Conservation (phyloP, 2,329 filamentous ascomycete species). For the Mycocentrospora acerina region DNA sequence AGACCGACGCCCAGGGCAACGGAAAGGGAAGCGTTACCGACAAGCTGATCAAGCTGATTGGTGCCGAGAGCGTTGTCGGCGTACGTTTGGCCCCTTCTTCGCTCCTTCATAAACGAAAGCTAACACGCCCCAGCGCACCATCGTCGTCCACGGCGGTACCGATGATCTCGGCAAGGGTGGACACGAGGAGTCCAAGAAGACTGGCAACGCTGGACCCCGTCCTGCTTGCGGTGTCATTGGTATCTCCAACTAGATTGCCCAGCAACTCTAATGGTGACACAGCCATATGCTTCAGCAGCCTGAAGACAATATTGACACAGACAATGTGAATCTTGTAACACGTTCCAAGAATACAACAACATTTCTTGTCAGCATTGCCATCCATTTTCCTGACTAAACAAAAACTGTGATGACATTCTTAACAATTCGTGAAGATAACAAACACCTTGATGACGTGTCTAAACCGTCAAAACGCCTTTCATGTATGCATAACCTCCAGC, state of each 20-base stretch:
- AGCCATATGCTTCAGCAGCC: slow-evolving; percentile 7
- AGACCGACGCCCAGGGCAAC: slow-evolving; percentile 91
- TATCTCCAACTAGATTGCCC: slow-evolving; percentile 67
- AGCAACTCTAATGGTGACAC: not conserved
- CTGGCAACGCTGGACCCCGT: slow-evolving; percentile 88
- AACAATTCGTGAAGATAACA: no score
- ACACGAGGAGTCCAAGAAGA: slow-evolving; percentile 96
- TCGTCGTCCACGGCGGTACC: slow-evolving; percentile 92
- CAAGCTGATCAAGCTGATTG: slow-evolving; percentile 90
- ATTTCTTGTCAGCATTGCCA: not conserved
- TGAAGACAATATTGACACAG: slow-evolving; percentile 1
- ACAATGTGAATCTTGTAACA: not conserved
- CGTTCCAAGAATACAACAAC: not conserved
- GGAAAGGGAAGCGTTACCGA: slow-evolving; percentile 78
- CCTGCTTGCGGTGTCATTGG: slow-evolving; percentile 97
- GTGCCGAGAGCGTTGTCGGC: slow-evolving; percentile 90
- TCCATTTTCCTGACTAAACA: no score
- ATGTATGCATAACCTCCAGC: no score
- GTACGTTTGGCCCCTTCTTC: slow-evolving; percentile 53
- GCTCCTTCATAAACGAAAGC: not conserved
- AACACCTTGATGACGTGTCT: no score
- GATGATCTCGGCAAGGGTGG: slow-evolving; percentile 94
- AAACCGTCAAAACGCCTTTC: no score
- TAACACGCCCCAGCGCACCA: slow-evolving; percentile 67
- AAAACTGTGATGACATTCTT: no score